A percentile compares a stretch with the other conserved stretches of the same genome.
Conservation (phyloP, 169 alveolate genomes). For the Plasmodium gonderi region DNA sequence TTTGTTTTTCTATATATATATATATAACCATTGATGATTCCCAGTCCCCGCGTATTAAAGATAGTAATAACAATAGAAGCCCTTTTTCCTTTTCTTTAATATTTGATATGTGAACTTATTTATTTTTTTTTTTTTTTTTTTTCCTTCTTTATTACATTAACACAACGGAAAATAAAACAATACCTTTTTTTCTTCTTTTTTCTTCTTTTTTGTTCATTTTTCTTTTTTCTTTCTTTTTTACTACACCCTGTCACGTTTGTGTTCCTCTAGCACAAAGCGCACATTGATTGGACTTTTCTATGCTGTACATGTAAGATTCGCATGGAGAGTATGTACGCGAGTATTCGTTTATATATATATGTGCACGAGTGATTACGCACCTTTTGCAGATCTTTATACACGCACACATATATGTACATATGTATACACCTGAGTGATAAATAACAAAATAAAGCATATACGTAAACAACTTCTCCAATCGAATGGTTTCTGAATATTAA, state of each 20-base stretch:
- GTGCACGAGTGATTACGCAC: background rate
- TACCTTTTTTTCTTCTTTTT: background rate
- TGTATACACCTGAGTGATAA: background rate
- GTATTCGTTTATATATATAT: background rate
- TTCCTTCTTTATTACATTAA: background rate
- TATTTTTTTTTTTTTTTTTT: background rate
- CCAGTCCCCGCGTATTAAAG: background rate
- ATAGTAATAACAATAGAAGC: background rate
- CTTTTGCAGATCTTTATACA: background rate
- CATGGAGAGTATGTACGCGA: background rate
- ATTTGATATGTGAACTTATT: background rate
- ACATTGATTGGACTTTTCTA: too few relatives aligned
- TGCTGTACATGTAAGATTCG: too few relatives aligned
- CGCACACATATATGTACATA: background rate
- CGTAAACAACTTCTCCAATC: background rate
- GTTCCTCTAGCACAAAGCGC: background rate
- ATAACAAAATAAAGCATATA: background rate
- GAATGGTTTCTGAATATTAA: background rate
- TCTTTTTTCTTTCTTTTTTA: background rate
- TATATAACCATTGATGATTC: background rate
- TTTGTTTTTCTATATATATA: background rate
- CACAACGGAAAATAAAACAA: too few relatives aligned
- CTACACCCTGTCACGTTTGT: background rate
- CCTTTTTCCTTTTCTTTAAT: background rate
- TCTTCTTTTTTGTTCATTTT: background rate